Evolutionary conservation across 2,329 filamentous ascomycete genomes (phyloP).

Genomic region (Beauveria pseudobassiana): DNA sequence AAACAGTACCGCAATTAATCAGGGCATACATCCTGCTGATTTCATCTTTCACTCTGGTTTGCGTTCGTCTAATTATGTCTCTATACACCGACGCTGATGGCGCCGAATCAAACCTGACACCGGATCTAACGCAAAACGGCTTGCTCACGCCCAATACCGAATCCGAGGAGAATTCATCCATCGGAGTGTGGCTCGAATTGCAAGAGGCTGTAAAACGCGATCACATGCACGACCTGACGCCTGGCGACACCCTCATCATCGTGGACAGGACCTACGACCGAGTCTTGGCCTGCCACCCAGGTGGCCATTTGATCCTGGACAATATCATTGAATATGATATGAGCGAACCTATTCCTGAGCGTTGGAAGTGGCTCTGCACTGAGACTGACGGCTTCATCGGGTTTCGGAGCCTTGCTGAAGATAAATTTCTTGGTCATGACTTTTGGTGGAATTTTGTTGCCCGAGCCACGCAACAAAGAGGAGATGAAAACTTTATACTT

Average conservation of each 20-base stretch:
- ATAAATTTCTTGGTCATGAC: background rate
- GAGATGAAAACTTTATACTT: background rate
- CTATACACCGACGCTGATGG: background rate
- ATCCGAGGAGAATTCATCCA: background rate
- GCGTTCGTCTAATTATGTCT: background rate
- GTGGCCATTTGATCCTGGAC: background rate
- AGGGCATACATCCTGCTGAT: background rate
- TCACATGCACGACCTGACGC: background rate
- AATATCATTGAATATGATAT: background rate
- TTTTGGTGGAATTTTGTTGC: background rate
- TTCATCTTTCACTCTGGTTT: background rate
- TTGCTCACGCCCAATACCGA: background rate
- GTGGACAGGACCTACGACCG: background rate
- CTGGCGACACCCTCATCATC: background rate
- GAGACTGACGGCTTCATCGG: background rate
- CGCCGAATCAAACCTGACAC: background rate
- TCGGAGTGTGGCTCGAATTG: background rate
- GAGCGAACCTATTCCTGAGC: background rate
- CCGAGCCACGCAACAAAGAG: background rate
- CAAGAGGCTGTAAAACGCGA: background rate
- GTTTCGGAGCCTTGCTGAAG: background rate
- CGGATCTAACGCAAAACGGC: background rate
- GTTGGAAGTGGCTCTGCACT: constrained; percentile 2
- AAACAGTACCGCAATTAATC: background rate
- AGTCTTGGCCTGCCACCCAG: background rate